Base-by-base conservation (phyloP, 1,139 yeast species). In the Magnusiomyces paraingens region DNA sequence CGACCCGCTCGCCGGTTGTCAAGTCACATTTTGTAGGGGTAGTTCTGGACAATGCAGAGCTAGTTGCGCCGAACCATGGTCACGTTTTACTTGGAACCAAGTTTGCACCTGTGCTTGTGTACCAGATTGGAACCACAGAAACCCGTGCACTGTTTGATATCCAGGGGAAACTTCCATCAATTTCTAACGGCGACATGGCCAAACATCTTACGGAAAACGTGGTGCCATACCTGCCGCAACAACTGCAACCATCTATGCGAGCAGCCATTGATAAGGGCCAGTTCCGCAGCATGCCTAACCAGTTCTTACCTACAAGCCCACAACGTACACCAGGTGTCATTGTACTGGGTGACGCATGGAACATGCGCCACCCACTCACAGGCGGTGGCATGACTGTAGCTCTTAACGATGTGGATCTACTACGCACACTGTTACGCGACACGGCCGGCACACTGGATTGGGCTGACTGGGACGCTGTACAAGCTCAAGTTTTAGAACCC, bases 331-430 rank as follows among this genome's bases (percentile, higher is more conserved):
- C 82, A 15, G 99, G 99, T n/a, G 73, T 90, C 53, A 75, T 93
- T 46, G 77, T 93, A 62, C 69, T 93, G 49, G 99, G 99, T 44
- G 99, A 93, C 68, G 89, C 99, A 1, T 77, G 91, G 65, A 93
- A 93, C 69, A 93, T 93, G 97, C 81, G 99, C 67, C 99, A 93
- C 69, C 99, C 99, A 18, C 78, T 93, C 59, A 93, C 99, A 1
- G 99, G 99, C 48, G 99, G 99, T 57, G 99, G 99, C 57, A 93
- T 93, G 99, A 91, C 98, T 11, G 99, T 93, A 47, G 98, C 97
- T 0, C 75, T 94, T 58, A 86, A 83, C 66, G 99, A 93, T 67
- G 93, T 91, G 4, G 89, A 78, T 17, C 68, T 86, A 57, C 73
- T 86, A 62, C 79, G 86, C 26, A 77, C 76, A 59, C 70, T 84